A percentile compares a stretch with the other conserved stretches of the same genome.
These are phyloP conservation scores for Coemansia sp. DNA, from an alignment of 192 early-diverging fungal species.

Conservation along the genomic window DNA sequence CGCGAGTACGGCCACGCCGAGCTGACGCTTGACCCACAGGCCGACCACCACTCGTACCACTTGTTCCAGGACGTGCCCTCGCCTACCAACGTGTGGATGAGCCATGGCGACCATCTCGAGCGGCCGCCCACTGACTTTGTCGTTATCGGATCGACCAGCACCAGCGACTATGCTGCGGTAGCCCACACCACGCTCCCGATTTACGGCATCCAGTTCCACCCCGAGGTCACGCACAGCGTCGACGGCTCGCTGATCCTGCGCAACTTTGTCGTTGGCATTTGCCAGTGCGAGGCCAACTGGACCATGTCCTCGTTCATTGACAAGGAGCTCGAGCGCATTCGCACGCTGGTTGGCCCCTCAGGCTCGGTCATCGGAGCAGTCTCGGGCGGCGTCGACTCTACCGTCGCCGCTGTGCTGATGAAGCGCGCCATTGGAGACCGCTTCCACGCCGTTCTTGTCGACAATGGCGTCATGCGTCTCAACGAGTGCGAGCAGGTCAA, in stretches of 20 bases:
- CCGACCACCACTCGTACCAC: constrained; percentile 58
- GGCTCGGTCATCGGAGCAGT: constrained; percentile 97
- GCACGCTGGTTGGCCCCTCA: constrained; percentile 81
- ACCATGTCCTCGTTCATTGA: constrained; percentile 98
- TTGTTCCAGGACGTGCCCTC: constrained; percentile 71
- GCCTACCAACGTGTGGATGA: constrained; percentile 88
- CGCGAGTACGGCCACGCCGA: constrained; percentile 94
- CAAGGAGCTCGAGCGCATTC: constrained; percentile 94
- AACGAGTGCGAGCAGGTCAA: constrained; percentile 90
- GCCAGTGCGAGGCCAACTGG: constrained; percentile 82
- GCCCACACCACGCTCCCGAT: constrained; percentile 74
- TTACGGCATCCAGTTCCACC: constrained; percentile 99
- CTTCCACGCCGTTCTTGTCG: constrained; percentile 97
- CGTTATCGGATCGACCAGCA: constrained; percentile 80
- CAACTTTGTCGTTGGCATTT: constrained; percentile 95
- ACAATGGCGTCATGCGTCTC: constrained; percentile 98
- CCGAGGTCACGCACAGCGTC: constrained; percentile 97
- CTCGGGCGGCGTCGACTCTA: constrained; percentile 94
- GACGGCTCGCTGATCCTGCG: constrained; percentile 75
- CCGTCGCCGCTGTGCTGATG: constrained; percentile 96
- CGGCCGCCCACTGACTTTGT: constrained; percentile 76
- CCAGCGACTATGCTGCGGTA: constrained; percentile 88
- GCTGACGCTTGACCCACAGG: constrained; percentile 64
- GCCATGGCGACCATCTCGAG: constrained; percentile 93
- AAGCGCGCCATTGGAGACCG: constrained; percentile 96